Percentiles rank a stretch among this genome's conserved stretches.
Conservation (phyloP, 2,329 filamentous ascomycete genomes). For the Apiospora sp. region DNA sequence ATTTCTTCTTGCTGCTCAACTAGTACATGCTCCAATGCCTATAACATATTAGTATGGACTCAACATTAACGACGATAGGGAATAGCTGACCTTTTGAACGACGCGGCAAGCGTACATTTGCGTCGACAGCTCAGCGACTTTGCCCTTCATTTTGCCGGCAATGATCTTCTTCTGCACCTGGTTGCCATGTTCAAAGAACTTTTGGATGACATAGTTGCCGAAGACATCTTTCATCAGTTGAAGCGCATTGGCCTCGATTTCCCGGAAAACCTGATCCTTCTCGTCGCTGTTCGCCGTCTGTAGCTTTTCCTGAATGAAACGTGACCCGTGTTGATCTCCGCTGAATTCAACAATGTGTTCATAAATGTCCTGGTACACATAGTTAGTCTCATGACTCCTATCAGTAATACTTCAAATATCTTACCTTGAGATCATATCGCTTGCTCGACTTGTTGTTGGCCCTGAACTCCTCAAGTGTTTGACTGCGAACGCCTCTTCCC, state of each 20-base stretch:
- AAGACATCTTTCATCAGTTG: slow-evolving; percentile 97
- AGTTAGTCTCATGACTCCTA: slow-evolving; percentile 29
- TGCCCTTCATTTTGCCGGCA: slow-evolving; percentile 86
- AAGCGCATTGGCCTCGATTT: slow-evolving; percentile 83
- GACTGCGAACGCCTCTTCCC: slow-evolving; percentile 71
- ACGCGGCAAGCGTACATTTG: slow-evolving; percentile 96
- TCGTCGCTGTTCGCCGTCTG: slow-evolving; percentile 94
- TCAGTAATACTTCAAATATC: neutral
- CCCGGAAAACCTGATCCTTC: slow-evolving; percentile 88
- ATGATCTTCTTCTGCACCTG: slow-evolving; percentile 91
- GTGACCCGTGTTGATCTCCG: slow-evolving; percentile 93
- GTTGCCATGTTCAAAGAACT: slow-evolving; percentile 95
- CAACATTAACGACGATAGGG: neutral
- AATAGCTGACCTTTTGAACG: slow-evolving; percentile 80
- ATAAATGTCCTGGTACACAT: slow-evolving; percentile 72
- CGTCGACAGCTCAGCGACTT: slow-evolving; percentile 79
- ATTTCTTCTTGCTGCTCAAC: slow-evolving; percentile 89
- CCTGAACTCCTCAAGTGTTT: slow-evolving; percentile 81
- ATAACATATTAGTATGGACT: slow-evolving; percentile 11
- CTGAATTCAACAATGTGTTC: slow-evolving; percentile 91
- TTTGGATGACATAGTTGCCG: slow-evolving; percentile 98
- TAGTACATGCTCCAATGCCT: slow-evolving; percentile 89
- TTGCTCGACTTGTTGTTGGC: slow-evolving; percentile 74
- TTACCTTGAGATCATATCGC: slow-evolving; percentile 80
- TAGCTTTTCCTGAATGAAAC: slow-evolving; percentile 94